These are phyloP conservation scores for Digitaria exilis DNA, from an alignment of 202 grass and related monocot genomes.

Conservation along the genomic window DNA sequence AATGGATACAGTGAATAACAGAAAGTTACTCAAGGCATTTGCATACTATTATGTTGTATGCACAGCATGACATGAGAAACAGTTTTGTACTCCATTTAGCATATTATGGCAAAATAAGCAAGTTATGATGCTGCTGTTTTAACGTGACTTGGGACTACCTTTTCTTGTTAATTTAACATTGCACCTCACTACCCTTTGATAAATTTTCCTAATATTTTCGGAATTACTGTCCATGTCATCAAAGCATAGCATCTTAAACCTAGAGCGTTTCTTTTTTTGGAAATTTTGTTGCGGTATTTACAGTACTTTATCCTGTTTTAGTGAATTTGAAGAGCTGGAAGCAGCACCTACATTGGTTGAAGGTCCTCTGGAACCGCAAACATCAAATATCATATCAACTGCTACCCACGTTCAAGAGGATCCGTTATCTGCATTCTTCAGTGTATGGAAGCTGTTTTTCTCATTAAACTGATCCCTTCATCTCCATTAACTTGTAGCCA, in stretches of 20 bases:
- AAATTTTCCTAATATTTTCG: not conserved
- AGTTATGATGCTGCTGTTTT: not conserved
- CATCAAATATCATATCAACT: slow-evolving; percentile 38
- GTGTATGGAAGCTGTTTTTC: slow-evolving; percentile 37
- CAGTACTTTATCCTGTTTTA: slow-evolving; percentile 18
- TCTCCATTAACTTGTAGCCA: not conserved
- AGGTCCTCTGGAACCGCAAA: slow-evolving; percentile 43
- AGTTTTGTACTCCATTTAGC: not conserved
- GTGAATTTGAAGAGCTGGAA: slow-evolving; percentile 75
- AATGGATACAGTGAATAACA: not conserved
- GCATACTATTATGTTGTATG: not conserved
- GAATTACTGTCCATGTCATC: not conserved
- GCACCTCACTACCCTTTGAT: not conserved
- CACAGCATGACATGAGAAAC: not conserved
- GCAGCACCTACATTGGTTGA: slow-evolving; percentile 49
- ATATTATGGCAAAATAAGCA: not conserved
- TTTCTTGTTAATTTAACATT: slow-evolving; percentile 20
- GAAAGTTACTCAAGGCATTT: not conserved
- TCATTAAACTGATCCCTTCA: not conserved
- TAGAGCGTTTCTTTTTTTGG: not conserved
- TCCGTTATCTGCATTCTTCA: slow-evolving; percentile 61
- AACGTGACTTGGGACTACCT: not conserved
- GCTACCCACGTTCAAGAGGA: slow-evolving; percentile 42
- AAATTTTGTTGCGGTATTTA: not conserved
- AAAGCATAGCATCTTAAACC: not conserved